A percentile compares a stretch with the other conserved stretches of the same genome.
Conservation (phyloP, 257 asterid species). For the Primulina tabacum region DNA sequence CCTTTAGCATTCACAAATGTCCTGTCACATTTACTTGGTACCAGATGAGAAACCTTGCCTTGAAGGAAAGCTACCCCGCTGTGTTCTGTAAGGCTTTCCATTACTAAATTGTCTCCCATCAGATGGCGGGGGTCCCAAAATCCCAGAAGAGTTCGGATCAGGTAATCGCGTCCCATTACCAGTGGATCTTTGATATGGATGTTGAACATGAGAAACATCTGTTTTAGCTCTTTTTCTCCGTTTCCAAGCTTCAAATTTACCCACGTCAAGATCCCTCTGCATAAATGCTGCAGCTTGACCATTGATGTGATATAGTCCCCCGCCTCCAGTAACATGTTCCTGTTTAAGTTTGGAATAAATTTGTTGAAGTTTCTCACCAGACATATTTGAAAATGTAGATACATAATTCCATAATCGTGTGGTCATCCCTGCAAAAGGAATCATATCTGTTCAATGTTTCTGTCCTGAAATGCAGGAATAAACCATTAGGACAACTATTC, state of each 20-base stretch:
- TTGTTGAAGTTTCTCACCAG: constrained; percentile 91
- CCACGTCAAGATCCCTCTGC: constrained; percentile 76
- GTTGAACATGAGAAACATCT: constrained; percentile 57
- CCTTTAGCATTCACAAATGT: constrained; percentile 24
- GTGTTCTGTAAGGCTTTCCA: constrained; percentile 71
- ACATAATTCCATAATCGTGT: constrained; percentile 93
- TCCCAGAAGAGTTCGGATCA: constrained; percentile 70
- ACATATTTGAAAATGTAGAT: constrained; percentile 77
- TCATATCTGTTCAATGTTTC: constrained; percentile 15
- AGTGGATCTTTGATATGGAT: constrained; percentile 52
- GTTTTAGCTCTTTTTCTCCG: constrained; percentile 85
- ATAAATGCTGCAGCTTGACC: constrained; percentile 45
- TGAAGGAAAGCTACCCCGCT: constrained; percentile 52
- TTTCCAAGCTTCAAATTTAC: constrained; percentile 94
- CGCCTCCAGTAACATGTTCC: constrained; percentile 53
- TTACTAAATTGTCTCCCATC: constrained; percentile 60
- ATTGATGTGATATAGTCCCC: constrained; percentile 64
- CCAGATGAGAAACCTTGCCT: constrained; percentile 69
- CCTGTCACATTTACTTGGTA: constrained; percentile 39
- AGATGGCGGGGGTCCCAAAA: constrained; percentile 91
- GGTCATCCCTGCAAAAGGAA: constrained; percentile 64
- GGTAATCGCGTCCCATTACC: constrained; percentile 56
- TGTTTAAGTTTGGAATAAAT: constrained; percentile 79
- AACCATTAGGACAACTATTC: neutral
- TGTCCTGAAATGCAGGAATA: neutral